Percentiles rank a stretch among this genome's conserved stretches.
These are phyloP conservation scores for Solanum bulbocastanum DNA, from an alignment of 257 asterid genomes.

Conservation along the genomic window DNA sequence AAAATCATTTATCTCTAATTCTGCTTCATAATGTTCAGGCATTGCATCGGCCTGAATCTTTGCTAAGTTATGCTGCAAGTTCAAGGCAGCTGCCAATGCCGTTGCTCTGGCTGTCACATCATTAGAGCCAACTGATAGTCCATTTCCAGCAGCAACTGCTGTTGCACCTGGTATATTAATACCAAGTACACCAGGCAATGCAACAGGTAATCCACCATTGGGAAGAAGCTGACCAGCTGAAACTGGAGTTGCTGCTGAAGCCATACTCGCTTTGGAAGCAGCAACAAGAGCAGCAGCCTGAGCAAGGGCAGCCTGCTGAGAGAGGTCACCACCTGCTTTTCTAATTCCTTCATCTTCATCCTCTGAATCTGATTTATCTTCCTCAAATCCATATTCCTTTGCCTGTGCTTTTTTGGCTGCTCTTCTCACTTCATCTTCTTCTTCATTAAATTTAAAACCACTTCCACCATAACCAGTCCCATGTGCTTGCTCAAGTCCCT, in stretches of 20 bases:
- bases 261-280: conserved; percentile 20
- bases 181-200: conserved; percentile 37
- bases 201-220: conserved; percentile 40
- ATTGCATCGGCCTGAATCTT: conserved; percentile 78
- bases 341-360: conserved; percentile 71
- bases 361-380: conserved; percentile 86
- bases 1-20: conserved; percentile 80
- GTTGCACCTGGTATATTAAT: conserved; percentile 27
- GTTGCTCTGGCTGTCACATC: conserved; percentile 74
- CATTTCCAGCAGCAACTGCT: conserved; percentile 28
- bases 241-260: conserved; percentile 28
- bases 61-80: conserved; percentile 77
- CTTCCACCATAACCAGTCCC: conserved; percentile 94
- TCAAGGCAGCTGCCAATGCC: conserved; percentile 70
- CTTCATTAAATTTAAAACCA: conserved; percentile 84
- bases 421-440: conserved; percentile 79
- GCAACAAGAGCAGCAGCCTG: conserved; percentile 62
- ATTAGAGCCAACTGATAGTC: conserved; percentile 20
- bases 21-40: conserved; percentile 87
- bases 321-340: conserved; percentile 66
- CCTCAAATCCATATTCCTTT: conserved; percentile 73
- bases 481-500: conserved; percentile 79
- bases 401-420: conserved; percentile 96
- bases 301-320: conserved; percentile 46
- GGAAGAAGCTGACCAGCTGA: conserved; percentile 25